Conservation (phyloP, 768 basidiomycete genomes). For the Russula olivacea region DNA sequence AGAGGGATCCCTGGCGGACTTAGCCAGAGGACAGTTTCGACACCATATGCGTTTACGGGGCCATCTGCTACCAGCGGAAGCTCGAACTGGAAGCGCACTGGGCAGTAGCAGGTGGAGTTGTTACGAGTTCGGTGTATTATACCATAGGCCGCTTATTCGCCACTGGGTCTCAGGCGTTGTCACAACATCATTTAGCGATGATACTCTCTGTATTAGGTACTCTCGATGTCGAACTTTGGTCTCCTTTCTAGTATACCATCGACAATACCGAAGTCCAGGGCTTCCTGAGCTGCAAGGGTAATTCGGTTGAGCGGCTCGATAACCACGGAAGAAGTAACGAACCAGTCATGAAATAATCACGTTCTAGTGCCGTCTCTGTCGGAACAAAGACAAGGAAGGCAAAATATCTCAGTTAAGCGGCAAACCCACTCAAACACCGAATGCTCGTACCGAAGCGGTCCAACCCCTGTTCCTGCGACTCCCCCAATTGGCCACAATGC, state of each 20-base stretch:
- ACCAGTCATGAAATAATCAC: conserved; percentile 97
- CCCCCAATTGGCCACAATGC: conserved; percentile 69
- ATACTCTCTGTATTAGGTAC: conserved; percentile 7
- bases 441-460: conserved; percentile 67
- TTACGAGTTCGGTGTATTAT: background rate
- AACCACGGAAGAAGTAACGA: conserved; percentile 26
- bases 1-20: background rate
- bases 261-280: conserved; percentile 85
- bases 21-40: background rate
- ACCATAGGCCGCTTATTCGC: background rate
- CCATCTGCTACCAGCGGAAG: background rate
- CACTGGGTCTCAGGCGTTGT: background rate
- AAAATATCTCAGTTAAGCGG: conserved; percentile 26
- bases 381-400: conserved; percentile 17
- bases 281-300: conserved; percentile 63
- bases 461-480: conserved; percentile 57
- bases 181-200: background rate
- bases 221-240: conserved; percentile 44
- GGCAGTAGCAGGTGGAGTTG: background rate
- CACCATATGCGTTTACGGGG: background rate
- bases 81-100: background rate
- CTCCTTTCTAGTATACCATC: conserved; percentile 85
- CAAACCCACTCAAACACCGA: conserved; percentile 20
- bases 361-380: conserved; percentile 80
- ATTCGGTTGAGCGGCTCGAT: conserved; percentile 20